Evolutionary conservation across 371 early-diverging fungal species (phyloP), one percentile per base, ranked within the genome.

Genomic region (Globomyces sp.): DNA sequence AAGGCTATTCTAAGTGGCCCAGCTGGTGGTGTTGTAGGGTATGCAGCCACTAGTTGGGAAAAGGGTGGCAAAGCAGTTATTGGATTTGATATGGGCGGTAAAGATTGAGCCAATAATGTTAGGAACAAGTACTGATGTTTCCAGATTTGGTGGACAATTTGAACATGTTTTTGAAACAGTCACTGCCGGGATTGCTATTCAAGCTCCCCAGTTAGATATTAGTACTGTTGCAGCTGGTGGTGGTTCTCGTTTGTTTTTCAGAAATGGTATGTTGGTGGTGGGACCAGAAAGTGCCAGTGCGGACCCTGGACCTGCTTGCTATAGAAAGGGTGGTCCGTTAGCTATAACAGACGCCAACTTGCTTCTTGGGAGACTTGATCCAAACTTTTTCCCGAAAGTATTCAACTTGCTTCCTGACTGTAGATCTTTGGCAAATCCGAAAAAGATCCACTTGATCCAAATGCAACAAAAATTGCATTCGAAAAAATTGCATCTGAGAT

Each of bases 161-260:
- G 94, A 95, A 68, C 96, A 96, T 67, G 92, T 95, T 0, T 95
- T 90, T 78, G 98, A 96, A 74, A 92, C 94, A 2, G 91, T 91
- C 2, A 94, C 92, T 0, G 96, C 94, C 0, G 98, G 96, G 3
- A 87, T 98, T 11, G 90, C 94, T 0, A 90, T 98, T 42, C 93
- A 94, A 71, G 94, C 96, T 3, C 95, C 96, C 45, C 97, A 96
- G 73, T 78, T 98, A 58, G 95, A 96, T 65, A 98, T 98, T 64
- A 87, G 91, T 72, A 98, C 98, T 0, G 91, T 93, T 0, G 97
- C 97, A 6, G 97, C 98, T 3, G 98, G 98, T 45, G 98, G 98
- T 43, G 95, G 95, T 1, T 94, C 95, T n/a, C 86, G 90, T 64
- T 77, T 96, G 45, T 91, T 92, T 72, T 96, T 91, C 77, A 82